These are phyloP conservation scores for Penicillium verhagenii DNA, from an alignment of 495 filamentous ascomycete genomes.

Conservation along the genomic window DNA sequence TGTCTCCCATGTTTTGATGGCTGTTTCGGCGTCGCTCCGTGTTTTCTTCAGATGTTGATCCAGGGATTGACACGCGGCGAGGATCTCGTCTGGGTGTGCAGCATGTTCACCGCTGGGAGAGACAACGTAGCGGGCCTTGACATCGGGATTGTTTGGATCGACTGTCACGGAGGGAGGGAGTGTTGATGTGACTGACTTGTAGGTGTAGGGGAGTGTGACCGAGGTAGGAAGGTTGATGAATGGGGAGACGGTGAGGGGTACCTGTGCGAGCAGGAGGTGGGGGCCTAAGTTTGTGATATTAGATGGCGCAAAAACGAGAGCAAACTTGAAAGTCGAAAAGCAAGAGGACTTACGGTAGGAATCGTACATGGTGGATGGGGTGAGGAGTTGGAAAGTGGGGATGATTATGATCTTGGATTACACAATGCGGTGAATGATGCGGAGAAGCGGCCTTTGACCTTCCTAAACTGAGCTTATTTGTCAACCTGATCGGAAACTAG, in stretches of 20 bases:
- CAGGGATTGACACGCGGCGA: constrained; percentile 73
- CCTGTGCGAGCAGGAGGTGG: constrained; percentile 86
- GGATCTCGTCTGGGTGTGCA: constrained; percentile 78
- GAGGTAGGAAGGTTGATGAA: constrained; percentile 89
- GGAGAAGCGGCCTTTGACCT: background rate
- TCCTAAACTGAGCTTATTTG: too few relatives aligned
- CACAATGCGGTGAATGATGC: background rate
- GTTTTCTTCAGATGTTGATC: constrained; percentile 69
- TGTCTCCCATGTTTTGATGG: constrained; percentile 69
- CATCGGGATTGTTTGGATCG: constrained; percentile 39
- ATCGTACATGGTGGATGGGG: constrained; percentile 39
- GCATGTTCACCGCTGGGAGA: constrained; percentile 70
- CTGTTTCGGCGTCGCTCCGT: constrained; percentile 59
- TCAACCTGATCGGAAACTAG: too few relatives aligned
- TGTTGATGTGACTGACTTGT: constrained; percentile 81
- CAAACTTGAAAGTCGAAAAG: too few relatives aligned
- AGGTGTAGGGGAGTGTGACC: constrained; percentile 92
- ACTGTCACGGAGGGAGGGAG: constrained; percentile 75
- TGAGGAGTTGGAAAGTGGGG: background rate
- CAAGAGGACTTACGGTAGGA: constrained; percentile 35
- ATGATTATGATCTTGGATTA: background rate
- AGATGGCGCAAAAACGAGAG: background rate
- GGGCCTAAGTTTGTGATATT: constrained; percentile 49
- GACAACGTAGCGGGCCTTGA: constrained; percentile 66
- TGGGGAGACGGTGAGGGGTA: constrained; percentile 89